These are phyloP conservation scores for Trypanosoma conorhini DNA, from an alignment of 208 protist species.

Conservation along the genomic window DNA sequence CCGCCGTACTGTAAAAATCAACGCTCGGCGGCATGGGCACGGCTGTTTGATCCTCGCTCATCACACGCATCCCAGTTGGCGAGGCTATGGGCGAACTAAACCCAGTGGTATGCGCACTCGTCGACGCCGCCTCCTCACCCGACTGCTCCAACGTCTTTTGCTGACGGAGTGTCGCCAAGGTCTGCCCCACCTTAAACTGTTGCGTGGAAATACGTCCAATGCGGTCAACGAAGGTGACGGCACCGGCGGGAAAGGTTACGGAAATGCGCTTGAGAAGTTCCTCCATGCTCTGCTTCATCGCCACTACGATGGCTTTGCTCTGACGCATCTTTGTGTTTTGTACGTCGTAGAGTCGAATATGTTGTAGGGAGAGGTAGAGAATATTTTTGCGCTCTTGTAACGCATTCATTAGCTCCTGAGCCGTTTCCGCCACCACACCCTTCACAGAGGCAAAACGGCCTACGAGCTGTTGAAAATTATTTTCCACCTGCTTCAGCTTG, in stretches of 20 bases:
- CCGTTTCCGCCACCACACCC: constrained; percentile 81
- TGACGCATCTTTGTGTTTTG: constrained; percentile 84
- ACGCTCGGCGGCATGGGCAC: neutral
- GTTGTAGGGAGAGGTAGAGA: constrained; percentile 91
- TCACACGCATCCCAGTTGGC: neutral
- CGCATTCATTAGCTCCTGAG: constrained; percentile 85
- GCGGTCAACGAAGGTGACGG: constrained; percentile 83
- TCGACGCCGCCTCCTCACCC: neutral
- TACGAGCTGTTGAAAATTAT: constrained; percentile 89
- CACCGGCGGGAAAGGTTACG: constrained; percentile 76
- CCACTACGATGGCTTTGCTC: constrained; percentile 64
- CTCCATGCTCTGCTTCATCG: constrained; percentile 62
- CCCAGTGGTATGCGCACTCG: neutral
- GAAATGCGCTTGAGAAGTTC: constrained; percentile 65
- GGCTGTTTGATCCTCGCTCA: neutral
- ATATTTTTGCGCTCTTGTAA: constrained; percentile 90
- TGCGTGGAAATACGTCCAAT: constrained; percentile 84
- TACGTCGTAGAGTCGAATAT: constrained; percentile 91
- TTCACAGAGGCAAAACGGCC: constrained; percentile 84
- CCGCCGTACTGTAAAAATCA: constrained; percentile 1
- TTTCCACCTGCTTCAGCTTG: constrained; percentile 89
- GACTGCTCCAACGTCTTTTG: constrained; percentile 36
- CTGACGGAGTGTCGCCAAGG: constrained; percentile 64
- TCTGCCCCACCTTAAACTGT: constrained; percentile 85
- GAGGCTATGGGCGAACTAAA: neutral